A percentile compares a stretch with the other conserved stretches of the same genome.
These are phyloP conservation scores for Pinus tabuliformis DNA, from an alignment of 75 land plant genomes.

Conservation along the genomic window DNA sequence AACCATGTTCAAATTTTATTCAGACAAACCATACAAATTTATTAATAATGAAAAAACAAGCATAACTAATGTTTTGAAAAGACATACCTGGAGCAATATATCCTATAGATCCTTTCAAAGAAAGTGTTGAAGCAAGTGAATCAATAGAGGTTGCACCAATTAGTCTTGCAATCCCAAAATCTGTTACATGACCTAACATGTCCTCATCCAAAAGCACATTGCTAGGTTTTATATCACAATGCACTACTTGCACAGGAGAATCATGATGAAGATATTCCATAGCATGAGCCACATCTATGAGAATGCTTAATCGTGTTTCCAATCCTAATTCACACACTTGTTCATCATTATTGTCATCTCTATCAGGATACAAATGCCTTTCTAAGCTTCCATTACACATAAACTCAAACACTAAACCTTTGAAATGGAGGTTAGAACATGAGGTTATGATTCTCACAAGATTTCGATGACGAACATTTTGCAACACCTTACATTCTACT, in stretches of 20 bases:
- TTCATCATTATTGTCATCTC: not conserved
- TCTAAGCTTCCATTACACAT: slow-evolving; percentile 55
- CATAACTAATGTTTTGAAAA: too few species aligned
- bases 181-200: slow-evolving; percentile 4
- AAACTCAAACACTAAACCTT: slow-evolving; percentile 44
- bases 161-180: slow-evolving; percentile 18
- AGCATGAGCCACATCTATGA: slow-evolving; percentile 12
- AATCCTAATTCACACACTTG: not conserved
- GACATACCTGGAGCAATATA: not conserved
- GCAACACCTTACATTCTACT: slow-evolving; percentile 38
- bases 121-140: not conserved
- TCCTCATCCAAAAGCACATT: slow-evolving; percentile 17
- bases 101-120: not conserved
- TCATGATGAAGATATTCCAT: slow-evolving; percentile 13
- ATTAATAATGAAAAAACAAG: not conserved
- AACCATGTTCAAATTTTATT: not conserved
- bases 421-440: slow-evolving; percentile 43
- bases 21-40: not conserved
- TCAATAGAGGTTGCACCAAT: not conserved
- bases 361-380: slow-evolving; percentile 2
- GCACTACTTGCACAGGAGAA: slow-evolving; percentile 5
- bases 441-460: slow-evolving; percentile 34
- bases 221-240: slow-evolving; percentile 20
- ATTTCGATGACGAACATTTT: slow-evolving; percentile 42
- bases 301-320: not conserved